These are phyloP conservation scores for Neurospora sp. DNA, from an alignment of 495 filamentous ascomycete genomes.

Conservation along the genomic window DNA sequence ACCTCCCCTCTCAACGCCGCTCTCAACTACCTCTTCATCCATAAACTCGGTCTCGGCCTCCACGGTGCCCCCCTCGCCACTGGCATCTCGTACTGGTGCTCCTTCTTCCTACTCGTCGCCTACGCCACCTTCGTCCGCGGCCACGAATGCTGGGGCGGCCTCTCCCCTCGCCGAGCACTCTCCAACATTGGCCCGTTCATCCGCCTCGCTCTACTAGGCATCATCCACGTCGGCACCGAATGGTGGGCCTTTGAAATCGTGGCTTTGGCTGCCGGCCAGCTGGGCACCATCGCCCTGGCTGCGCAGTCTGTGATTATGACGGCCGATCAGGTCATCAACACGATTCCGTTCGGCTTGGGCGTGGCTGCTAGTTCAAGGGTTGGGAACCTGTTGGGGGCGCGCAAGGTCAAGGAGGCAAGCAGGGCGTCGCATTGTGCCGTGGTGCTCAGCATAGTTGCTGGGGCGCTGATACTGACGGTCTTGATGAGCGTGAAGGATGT, in stretches of 20 bases:
- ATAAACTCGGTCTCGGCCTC: constrained; percentile 58
- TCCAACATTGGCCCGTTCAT: constrained; percentile 63
- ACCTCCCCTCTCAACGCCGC: constrained; percentile 70
- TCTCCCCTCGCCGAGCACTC: constrained; percentile 49
- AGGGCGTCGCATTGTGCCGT: constrained; percentile 72
- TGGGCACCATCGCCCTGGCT: constrained; percentile 76
- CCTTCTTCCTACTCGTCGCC: constrained; percentile 65
- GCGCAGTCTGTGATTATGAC: constrained; percentile 94
- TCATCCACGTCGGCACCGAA: constrained; percentile 87
- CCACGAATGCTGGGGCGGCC: constrained; percentile 76
- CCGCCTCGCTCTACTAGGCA: constrained; percentile 63
- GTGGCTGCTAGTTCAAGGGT: constrained; percentile 73
- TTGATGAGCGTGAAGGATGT: constrained; percentile 65
- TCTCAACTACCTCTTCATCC: constrained; percentile 74
- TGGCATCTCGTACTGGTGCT: constrained; percentile 77
- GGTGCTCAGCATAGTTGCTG: constrained; percentile 59
- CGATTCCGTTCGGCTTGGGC: constrained; percentile 83
- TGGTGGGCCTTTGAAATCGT: constrained; percentile 98
- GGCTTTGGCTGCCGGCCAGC: constrained; percentile 72
- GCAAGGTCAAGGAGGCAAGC: constrained; percentile 55
- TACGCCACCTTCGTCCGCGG: constrained; percentile 68
- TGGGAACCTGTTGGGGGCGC: constrained; percentile 72
- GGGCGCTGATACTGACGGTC: constrained; percentile 55
- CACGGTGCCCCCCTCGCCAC: constrained; percentile 78
- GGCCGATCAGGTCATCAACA: constrained; percentile 84